Percentiles rank a stretch among this genome's conserved stretches.
Conservation (phyloP, 345 rosid species). For the Eucalyptus sp. region DNA sequence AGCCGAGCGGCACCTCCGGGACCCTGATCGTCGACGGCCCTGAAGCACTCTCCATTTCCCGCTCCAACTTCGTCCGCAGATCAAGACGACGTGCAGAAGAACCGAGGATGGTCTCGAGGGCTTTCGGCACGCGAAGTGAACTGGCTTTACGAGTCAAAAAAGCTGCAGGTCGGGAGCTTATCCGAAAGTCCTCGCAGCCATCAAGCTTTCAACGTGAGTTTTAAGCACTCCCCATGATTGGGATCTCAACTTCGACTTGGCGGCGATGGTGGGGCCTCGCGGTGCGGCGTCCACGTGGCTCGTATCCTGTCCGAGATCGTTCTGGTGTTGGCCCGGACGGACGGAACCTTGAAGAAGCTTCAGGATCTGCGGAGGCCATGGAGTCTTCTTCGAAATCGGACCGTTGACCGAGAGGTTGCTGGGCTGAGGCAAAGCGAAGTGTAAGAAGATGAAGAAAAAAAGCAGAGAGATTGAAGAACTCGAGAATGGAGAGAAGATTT, state of each 20-base stretch:
- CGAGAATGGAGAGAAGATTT: no score
- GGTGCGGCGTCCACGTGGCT: not conserved
- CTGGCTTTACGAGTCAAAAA: not conserved
- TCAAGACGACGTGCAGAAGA: not conserved
- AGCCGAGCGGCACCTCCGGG: conserved; percentile 8
- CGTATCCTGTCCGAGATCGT: not conserved
- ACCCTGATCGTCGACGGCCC: not conserved
- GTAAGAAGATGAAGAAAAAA: no score
- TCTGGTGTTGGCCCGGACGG: not conserved
- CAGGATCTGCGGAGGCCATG: not conserved
- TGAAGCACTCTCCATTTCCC: not conserved
- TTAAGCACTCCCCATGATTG: not conserved
- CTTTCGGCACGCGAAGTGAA: not conserved
- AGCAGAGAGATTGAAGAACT: no score
- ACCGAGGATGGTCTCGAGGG: not conserved
- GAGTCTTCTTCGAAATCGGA: not conserved
- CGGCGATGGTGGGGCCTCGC: not conserved
- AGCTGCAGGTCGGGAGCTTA: not conserved
- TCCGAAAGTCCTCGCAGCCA: not conserved
- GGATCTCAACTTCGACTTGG: not conserved
- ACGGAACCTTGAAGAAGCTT: not conserved
- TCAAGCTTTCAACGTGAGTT: not conserved
- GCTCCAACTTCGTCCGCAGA: not conserved
- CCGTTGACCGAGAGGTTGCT: not conserved
- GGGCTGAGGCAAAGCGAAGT: not conserved